Evolutionary conservation across 2,329 filamentous ascomycete species (phyloP).

Genomic region (Dactylellina cionopaga): DNA sequence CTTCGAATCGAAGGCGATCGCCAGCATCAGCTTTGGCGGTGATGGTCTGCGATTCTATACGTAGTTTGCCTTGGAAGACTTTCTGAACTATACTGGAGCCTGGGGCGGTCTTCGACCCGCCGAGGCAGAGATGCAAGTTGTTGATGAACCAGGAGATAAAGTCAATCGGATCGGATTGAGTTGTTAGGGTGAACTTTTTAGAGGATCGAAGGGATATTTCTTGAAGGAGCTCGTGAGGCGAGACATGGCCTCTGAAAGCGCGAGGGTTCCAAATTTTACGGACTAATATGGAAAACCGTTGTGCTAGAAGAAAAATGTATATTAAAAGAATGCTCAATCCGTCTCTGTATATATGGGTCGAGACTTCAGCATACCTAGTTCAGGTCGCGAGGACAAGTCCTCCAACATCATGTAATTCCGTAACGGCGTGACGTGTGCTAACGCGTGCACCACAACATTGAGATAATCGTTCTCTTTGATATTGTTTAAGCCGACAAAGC

Average conservation of each 20-base stretch:
- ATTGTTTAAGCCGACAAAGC: constrained; percentile 99
- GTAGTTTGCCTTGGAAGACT: constrained; percentile 91
- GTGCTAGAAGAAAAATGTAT: constrained; percentile 26
- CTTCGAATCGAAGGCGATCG: constrained; percentile 90
- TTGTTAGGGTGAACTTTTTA: constrained; percentile 89
- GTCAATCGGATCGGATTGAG: constrained; percentile 93
- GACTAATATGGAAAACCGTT: constrained; percentile 86
- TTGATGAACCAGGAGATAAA: constrained; percentile 98
- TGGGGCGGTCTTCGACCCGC: constrained; percentile 86
- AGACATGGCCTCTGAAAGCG: constrained; percentile 96
- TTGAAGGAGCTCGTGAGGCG: constrained; percentile 94
- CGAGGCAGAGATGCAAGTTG: constrained; percentile 88
- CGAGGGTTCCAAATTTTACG: constrained; percentile 98
- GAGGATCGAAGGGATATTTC: constrained; percentile 89
- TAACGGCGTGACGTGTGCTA: constrained; percentile 87
- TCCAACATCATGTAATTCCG: constrained; percentile 93
- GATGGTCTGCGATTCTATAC: constrained; percentile 92
- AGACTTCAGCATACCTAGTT: constrained; percentile 75
- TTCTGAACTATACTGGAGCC: constrained; percentile 87
- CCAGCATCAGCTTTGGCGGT: constrained; percentile 87
- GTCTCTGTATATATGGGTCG: neutral
- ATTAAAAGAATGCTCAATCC: neutral
- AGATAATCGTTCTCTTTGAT: constrained; percentile 99
- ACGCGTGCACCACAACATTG: constrained; percentile 90
- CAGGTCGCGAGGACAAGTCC: constrained; percentile 76